Percentiles rank a stretch among this genome's conserved stretches.
phyloP scores from a whole-genome alignment of 2,329 filamentous ascomycete species.

The Monilinia fructicola region DNA sequence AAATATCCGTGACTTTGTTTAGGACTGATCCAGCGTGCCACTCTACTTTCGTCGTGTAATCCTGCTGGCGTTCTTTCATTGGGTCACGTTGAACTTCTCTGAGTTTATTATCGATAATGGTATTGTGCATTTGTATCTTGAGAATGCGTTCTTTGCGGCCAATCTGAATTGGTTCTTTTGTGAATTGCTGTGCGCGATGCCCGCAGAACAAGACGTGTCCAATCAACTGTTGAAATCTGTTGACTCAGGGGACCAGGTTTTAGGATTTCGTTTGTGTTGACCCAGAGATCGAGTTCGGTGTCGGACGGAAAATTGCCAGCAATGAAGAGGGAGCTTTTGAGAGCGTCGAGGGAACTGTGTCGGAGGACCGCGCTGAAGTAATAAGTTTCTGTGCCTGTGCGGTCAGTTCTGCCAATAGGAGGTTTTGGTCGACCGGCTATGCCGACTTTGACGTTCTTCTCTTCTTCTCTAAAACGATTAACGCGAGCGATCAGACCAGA shows the following conservation, averaged over 20 bases:
- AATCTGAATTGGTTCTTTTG: background rate
- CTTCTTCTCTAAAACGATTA: constrained; percentile 17
- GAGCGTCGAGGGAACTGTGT: constrained; percentile 20
- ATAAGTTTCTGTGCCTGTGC: constrained; percentile 25
- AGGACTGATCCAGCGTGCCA: background rate
- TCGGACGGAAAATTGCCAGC: constrained; percentile 26
- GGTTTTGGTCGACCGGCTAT: constrained; percentile 3
- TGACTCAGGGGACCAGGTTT: background rate
- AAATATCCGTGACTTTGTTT: constrained; percentile 3
- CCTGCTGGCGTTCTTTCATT: background rate
- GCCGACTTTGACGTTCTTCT: constrained; percentile 3
- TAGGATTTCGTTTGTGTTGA: constrained; percentile 15
- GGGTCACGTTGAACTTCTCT: background rate
- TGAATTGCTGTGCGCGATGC: constrained; percentile 8
- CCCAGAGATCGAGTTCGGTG: constrained; percentile 24
- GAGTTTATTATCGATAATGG: background rate
- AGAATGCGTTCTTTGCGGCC: constrained; percentile 9
- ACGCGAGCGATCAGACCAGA: constrained; percentile 10
- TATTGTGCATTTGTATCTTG: constrained; percentile 3
- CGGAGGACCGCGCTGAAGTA: constrained; percentile 20
- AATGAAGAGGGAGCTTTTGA: constrained; percentile 26
- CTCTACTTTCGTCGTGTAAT: background rate
- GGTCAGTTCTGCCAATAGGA: constrained; percentile 7
- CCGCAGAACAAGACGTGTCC: constrained; percentile 15
- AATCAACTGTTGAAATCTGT: background rate